phyloP scores from a whole-genome alignment of 768 basidiomycete genomes.

The Rhizopogon sp. region DNA sequence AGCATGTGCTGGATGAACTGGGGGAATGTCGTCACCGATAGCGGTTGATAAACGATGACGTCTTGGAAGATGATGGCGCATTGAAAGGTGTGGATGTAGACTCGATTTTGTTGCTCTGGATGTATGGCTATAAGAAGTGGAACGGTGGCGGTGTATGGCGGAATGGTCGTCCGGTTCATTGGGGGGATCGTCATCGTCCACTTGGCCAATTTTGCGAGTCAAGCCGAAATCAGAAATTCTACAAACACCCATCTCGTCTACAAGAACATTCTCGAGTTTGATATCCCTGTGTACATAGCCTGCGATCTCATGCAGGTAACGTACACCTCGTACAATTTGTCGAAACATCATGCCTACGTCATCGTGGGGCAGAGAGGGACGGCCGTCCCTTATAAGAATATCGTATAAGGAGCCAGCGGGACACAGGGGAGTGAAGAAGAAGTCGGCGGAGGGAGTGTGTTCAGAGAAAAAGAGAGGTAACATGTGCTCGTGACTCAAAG shows the following conservation, averaged over 20 bases:
- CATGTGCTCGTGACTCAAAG: slow-evolving; percentile 79
- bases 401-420: slow-evolving; percentile 84
- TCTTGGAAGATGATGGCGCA: slow-evolving; percentile 33
- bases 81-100: slow-evolving; percentile 11
- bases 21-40: slow-evolving; percentile 23
- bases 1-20: slow-evolving; percentile 28
- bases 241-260: slow-evolving; percentile 86
- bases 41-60: slow-evolving; percentile 49
- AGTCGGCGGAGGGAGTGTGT: slow-evolving; percentile 61
- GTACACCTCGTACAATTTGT: slow-evolving; percentile 78
- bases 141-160: slow-evolving; percentile 19
- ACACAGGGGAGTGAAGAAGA: slow-evolving; percentile 79
- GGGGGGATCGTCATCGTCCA: slow-evolving; percentile 30
- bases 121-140: slow-evolving; percentile 20
- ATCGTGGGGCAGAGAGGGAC: slow-evolving; percentile 65
- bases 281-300: slow-evolving; percentile 87
- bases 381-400: slow-evolving; percentile 68
- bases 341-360: slow-evolving; percentile 83
- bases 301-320: slow-evolving; percentile 77
- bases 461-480: slow-evolving; percentile 72
- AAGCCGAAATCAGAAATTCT: slow-evolving; percentile 85
- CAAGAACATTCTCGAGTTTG: slow-evolving; percentile 95
- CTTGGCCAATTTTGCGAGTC: slow-evolving; percentile 57
- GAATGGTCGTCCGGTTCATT: slow-evolving; percentile 7
- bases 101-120: slow-evolving; percentile 19